Conservation (phyloP, 148 eudicot genomes). For the Bassia scoparia region DNA sequence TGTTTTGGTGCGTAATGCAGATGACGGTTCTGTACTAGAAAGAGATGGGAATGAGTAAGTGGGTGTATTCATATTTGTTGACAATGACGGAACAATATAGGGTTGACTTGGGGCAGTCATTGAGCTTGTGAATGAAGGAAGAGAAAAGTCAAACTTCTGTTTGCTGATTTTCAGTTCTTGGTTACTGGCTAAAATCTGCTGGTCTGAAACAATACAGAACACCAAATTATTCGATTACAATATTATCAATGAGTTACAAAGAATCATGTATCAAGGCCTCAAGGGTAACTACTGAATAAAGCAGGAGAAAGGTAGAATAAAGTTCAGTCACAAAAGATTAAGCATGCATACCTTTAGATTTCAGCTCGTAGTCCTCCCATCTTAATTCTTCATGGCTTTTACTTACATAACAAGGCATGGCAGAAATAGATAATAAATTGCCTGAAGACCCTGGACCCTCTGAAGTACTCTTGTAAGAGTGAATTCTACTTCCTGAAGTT, state of each 20-base stretch:
- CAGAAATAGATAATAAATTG: conserved; percentile 34
- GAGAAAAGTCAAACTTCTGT: conserved; percentile 1
- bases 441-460: neutral
- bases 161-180: conserved; percentile 18
- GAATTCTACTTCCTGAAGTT: conserved; percentile 20
- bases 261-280: neutral
- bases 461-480: conserved; percentile 23
- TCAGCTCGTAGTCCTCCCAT: conserved; percentile 37
- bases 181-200: conserved; percentile 1
- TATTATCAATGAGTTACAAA: neutral
- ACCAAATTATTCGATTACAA: neutral
- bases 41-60: neutral
- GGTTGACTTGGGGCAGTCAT: neutral
- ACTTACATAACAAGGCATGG: conserved; percentile 35
- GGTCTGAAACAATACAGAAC: conserved; percentile 13
- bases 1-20: conserved; percentile 5
- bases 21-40: neutral
- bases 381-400: conserved; percentile 55
- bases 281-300: neutral
- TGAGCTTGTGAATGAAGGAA: conserved; percentile 17
- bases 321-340: neutral
- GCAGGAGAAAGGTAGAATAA: neutral
- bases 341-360: conserved; percentile 34
- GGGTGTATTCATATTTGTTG: conserved; percentile 7
- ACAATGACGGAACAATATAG: conserved; percentile 6